Evolutionary conservation across 306 rosid species (phyloP), one percentile per base, ranked within the genome.

Genomic region (Medicago lupulina): DNA sequence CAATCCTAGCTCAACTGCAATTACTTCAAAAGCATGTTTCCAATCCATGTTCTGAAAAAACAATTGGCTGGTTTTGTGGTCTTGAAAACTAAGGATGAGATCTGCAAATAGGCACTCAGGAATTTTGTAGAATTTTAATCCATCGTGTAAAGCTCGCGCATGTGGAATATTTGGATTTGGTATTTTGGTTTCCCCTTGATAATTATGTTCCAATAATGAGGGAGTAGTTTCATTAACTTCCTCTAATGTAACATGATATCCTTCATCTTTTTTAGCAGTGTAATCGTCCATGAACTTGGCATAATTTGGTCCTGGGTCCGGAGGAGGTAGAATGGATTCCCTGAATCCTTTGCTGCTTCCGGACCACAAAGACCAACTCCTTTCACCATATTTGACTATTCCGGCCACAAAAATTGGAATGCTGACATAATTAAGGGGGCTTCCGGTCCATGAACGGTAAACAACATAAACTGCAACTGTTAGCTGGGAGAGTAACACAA

Each of bases 1-100:
- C 5, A 88, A 71, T 34, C 83, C 92, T 3, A 88, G 88, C 77
- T 88, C 92, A 8, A 88, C 17, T 43, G 74, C 89, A 8, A 86
- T 53, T 13, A 79, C 78, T 50, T 60, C 3, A 70, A 83, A 87
- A 70, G 83, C 81, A 9, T 13, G 4, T 0, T 28, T 1, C 18
- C 51, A 83, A 17, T 0, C 23, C 23, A 21, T 21, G 23, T 4
- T 41, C 28, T 6, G 34, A 50, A 57, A 83, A 83, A 53, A 81
- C 70, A 14, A 1, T 21, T 31, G 77, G 49, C 77, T 79, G 60
- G 23, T 15, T 13, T 1, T 65, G 57, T 55, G 63, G 47, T 88
- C 86, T 34, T 79, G 75, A 14, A 78, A 49, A 46, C 76, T 77
- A 7, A 86, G 71, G 63, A 80, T 80, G 59, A 88, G 84, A 76